These are phyloP conservation scores for Aspergillus proliferans DNA, from an alignment of 2,329 filamentous ascomycete species.

Conservation along the genomic window DNA sequence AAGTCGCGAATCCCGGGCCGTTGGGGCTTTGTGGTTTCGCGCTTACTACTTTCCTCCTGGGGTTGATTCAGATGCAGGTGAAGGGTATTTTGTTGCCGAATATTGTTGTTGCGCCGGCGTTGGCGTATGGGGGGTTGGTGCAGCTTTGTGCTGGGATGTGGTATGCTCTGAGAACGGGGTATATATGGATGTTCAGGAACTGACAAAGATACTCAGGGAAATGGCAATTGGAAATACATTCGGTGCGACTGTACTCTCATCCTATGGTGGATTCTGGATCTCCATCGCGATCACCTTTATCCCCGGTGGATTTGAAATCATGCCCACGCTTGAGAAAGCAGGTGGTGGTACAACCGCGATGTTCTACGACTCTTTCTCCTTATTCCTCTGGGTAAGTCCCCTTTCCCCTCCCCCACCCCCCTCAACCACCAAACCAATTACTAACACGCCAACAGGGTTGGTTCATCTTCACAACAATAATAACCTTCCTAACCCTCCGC, in stretches of 20 bases:
- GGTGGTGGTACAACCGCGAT: conserved; percentile 29
- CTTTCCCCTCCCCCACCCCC: not conserved
- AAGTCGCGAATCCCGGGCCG: conserved; percentile 69
- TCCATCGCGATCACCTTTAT: conserved; percentile 62
- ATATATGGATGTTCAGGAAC: not conserved
- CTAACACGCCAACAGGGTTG: conserved; percentile 44
- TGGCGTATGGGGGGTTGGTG: conserved; percentile 66
- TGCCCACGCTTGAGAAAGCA: conserved; percentile 37
- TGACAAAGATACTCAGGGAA: conserved; percentile 49
- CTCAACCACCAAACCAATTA: not conserved
- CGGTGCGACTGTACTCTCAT: conserved; percentile 67
- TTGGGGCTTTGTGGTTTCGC: conserved; percentile 69
- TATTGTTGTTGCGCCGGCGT: conserved; percentile 60
- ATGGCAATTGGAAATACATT: conserved; percentile 76
- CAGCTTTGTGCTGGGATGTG: conserved; percentile 77
- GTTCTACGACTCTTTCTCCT: conserved; percentile 55
- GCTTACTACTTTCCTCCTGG: conserved; percentile 69
- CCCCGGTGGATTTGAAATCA: conserved; percentile 56
- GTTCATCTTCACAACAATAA: conserved; percentile 71
- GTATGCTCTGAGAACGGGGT: conserved; percentile 37
- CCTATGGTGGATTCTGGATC: conserved; percentile 76
- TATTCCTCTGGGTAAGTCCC: conserved; percentile 56
- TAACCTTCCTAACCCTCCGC: conserved; percentile 63
- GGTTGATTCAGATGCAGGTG: conserved; percentile 62
- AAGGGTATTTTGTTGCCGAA: conserved; percentile 54